phyloP scores from a whole-genome alignment of 176 grass and related monocot species.

The Tillandsia leiboldiana region DNA sequence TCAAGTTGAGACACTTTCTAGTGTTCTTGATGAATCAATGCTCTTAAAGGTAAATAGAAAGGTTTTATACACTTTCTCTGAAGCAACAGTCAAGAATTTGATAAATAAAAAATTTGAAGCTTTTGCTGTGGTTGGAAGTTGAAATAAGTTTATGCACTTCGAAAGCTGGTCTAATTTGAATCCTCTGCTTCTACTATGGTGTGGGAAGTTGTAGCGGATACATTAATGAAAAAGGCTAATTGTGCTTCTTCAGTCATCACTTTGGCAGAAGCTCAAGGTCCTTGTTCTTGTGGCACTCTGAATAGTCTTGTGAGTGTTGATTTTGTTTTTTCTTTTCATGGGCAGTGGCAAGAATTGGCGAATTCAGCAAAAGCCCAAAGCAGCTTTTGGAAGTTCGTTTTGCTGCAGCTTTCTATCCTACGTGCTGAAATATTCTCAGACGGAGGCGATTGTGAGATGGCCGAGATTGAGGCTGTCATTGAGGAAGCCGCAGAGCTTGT shows the following conservation, averaged over 20 bases:
- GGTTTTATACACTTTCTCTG: not conserved
- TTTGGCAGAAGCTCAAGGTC: too few relatives aligned
- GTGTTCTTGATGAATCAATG: constrained; percentile 74
- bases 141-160: too few relatives aligned
- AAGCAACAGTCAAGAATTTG: too few relatives aligned
- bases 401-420: constrained; percentile 55
- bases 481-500: constrained; percentile 95
- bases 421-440: constrained; percentile 63
- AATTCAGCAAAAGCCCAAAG: constrained; percentile 53
- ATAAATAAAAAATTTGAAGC: too few relatives aligned
- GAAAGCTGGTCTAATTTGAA: too few relatives aligned
- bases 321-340: not conserved
- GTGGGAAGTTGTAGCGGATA: too few relatives aligned
- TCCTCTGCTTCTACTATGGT: too few relatives aligned
- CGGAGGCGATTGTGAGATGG: constrained; percentile 40
- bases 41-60: constrained; percentile 48
- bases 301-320: not conserved
- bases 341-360: constrained; percentile 73
- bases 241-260: too few relatives aligned
- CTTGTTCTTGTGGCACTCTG: not conserved
- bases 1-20: constrained; percentile 50
- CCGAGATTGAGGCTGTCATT: constrained; percentile 70
- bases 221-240: too few relatives aligned
- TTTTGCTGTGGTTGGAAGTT: too few relatives aligned
- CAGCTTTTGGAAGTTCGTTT: constrained; percentile 82